phyloP scores from a whole-genome alignment of 129 eudicot species.

The Artemisia annua region DNA sequence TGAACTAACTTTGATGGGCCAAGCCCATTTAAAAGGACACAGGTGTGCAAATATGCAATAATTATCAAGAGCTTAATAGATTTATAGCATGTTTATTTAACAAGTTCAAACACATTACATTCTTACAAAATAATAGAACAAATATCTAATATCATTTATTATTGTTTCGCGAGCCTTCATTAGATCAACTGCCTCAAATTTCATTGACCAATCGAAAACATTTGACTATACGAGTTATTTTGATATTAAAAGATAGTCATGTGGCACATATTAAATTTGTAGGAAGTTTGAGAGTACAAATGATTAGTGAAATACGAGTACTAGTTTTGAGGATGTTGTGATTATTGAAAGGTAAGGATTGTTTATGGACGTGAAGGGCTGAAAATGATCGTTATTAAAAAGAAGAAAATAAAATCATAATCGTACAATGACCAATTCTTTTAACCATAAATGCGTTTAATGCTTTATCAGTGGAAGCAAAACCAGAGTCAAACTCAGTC shows the following conservation, averaged over 20 bases:
- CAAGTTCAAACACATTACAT: background rate
- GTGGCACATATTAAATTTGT: no score
- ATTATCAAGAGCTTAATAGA: background rate
- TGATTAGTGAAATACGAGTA: no score
- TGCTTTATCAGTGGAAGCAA: slow-evolving; percentile 19
- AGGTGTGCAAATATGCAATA: background rate
- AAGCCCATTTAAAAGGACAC: background rate
- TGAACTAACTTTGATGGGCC: background rate
- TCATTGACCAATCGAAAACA: no score
- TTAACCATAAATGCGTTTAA: background rate
- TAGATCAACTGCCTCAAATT: no score
- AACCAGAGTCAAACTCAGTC: slow-evolving; percentile 9
- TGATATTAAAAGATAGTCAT: no score
- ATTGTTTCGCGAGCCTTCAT: no score
- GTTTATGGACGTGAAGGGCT: slow-evolving; percentile 1
- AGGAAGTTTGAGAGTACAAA: no score
- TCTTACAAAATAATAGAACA: no score
- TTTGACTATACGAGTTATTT: no score
- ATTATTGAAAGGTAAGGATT: no score
- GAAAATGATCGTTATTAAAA: background rate
- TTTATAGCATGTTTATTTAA: background rate
- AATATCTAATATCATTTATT: no score
- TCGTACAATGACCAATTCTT: background rate
- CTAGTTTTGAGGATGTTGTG: no score
- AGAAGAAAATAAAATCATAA: background rate